These are phyloP conservation scores for Microcos paniculata DNA, from an alignment of 345 rosid species.

Conservation along the genomic window DNA sequence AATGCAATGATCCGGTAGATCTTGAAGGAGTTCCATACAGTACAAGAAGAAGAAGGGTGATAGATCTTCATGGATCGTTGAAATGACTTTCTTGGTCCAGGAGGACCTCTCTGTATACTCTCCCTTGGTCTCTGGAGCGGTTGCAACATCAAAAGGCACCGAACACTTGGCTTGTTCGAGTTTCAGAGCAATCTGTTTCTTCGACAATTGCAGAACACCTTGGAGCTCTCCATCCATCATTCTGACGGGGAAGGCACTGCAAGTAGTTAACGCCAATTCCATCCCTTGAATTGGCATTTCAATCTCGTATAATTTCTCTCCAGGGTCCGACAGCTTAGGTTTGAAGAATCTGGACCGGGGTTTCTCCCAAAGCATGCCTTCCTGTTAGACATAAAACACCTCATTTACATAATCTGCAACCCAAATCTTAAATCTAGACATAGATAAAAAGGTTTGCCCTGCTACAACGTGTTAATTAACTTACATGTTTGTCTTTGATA, in stretches of 20 bases:
- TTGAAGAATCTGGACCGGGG: slow-evolving; percentile 52
- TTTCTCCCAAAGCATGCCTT: slow-evolving; percentile 82
- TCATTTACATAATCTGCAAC: background rate
- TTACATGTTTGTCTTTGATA: slow-evolving; percentile 50
- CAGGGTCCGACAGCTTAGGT: slow-evolving; percentile 36
- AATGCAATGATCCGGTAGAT: slow-evolving; percentile 4
- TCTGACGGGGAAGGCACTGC: slow-evolving; percentile 24
- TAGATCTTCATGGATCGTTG: slow-evolving; percentile 46
- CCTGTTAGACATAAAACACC: slow-evolving; percentile 35
- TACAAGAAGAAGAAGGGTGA: slow-evolving; percentile 74
- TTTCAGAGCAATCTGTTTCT: slow-evolving; percentile 38
- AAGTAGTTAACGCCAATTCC: slow-evolving; percentile 60
- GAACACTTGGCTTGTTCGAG: slow-evolving; percentile 29
- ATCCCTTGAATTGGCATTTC: slow-evolving; percentile 67
- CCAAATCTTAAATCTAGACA: background rate
- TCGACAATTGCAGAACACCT: slow-evolving; percentile 32
- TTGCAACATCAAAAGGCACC: slow-evolving; percentile 29
- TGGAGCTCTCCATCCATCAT: slow-evolving; percentile 39
- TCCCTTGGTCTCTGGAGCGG: slow-evolving; percentile 50
- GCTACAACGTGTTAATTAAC: background rate
- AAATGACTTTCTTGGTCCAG: slow-evolving; percentile 46
- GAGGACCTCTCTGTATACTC: slow-evolving; percentile 28
- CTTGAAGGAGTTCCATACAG: slow-evolving; percentile 56
- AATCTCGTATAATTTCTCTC: slow-evolving; percentile 49
- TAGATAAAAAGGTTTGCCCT: background rate